Base-by-base conservation (phyloP, 225 moss, liverwort and hornwort genomes). In the Marchantia polymorpha region DNA sequence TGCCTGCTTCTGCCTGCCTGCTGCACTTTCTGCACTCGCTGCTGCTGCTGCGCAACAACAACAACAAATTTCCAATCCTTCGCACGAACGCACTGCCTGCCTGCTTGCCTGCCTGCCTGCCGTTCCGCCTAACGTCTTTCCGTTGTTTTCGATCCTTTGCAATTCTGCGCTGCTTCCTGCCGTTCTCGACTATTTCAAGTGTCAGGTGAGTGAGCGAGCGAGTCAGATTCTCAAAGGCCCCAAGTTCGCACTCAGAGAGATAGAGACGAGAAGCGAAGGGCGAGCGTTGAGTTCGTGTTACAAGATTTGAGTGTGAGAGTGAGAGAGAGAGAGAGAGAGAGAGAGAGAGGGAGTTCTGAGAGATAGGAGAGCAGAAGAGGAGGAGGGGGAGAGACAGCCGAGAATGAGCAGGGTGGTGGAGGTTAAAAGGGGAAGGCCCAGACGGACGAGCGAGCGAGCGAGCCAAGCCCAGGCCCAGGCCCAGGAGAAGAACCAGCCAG, bases 371-470 rank as follows among this genome's bases (percentile, higher is more conserved):
- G 46, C 9, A 61, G 17, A 20, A 47, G 30, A 47, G 47, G 50
- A 25, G 26, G 53, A 81, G 17, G 52, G 81, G 23, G 89, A 87
- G 79, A 73, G 92, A 86, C 29, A 77, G 85, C 78, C 67, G 82
- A 69, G 63, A 71, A 71, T n/a, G 53, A 31, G n/a, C 61, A 72
- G 71, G 52, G 58, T 11, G 58, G 48, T 31, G 82, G 77, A 77
- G 77, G 82, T 82, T 82, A 72, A 77, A 82, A 77, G 5, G 39
- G 39, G 39, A 39, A 39, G 39, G 39, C 3, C 39, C 39, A 39
- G 39, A 39, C 39, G 39, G 5, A 5, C 39, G 39, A 39, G 39
- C 39, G 39, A 39, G 39, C 39, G 39, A 39, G 39, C 39, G 39
- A 39, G 39, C 39, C 39, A 39, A 39, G 39, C 39, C 39, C 39